Evolutionary conservation across 352 stramenopile species (phyloP), one percentile per base, ranked within the genome.

Genomic region (Phytophthora palmivora): DNA sequence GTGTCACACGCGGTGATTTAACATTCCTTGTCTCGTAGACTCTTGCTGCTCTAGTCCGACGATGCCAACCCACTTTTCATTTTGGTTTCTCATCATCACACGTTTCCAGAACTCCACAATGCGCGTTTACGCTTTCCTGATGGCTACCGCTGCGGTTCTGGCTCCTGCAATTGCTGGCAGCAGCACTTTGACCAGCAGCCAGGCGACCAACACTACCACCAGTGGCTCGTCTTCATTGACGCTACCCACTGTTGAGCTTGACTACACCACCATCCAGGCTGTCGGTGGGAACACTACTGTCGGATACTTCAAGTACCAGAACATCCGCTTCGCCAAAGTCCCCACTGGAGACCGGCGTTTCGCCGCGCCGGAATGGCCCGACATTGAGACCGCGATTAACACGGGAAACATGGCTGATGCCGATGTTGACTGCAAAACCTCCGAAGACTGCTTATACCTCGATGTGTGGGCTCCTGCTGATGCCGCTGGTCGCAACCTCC

Each of bases 301-400:
- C 54, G 65, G 65, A 24, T 74, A 74, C 54, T 70, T 67, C 65
- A 74, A 74, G 44, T 74, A 66, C 38, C 65, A 74, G 59, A 70
- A 74, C 59, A 74, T 74, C 49, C 65, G 65, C 15, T 74, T 56
- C 44, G 59, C 65, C 43, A 58, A 67, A 16, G 42, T 54, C 0
- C 65, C 65, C 1, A 70, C 60, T 0, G 65, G 54, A 7, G 43
- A 74, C 28, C 54, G 70, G 2, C 65, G 65, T 24, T 74, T 74
- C 34, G 48, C 65, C 10, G 65, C 59, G 0, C 65, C 59, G 0
- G 26, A 74, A 4, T 74, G 65, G 65, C 65, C 59, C 4, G 43
- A 63, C 12, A 14, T 66, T 0, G 65, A 74, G 22, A 65, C 55
- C 1, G 58, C 45, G 24, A 56, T 57, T 38, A 77, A 70, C 32